Evolutionary conservation across 192 early-diverging fungal species (phyloP).

Genomic region (Pilaira anomala): DNA sequence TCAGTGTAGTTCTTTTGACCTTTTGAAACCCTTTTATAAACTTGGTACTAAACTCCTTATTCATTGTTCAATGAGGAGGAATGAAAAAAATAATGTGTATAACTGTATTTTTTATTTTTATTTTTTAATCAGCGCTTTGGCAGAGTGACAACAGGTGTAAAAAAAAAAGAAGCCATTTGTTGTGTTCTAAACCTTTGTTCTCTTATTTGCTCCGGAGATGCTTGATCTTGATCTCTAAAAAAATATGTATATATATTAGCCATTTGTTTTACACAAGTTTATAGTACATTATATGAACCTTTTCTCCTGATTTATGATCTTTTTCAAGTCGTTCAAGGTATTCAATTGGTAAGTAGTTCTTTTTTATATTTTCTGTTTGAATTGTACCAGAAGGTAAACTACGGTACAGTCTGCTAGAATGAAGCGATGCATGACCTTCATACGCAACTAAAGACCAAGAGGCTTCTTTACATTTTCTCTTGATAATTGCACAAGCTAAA

Average conservation of each 20-base stretch:
- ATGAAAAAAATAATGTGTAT: no score
- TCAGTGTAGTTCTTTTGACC: no score
- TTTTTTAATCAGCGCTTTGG: no score
- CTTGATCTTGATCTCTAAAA: not conserved
- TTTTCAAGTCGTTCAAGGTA: slow-evolving; percentile 13
- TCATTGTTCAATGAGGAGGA: no score
- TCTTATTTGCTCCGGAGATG: no score
- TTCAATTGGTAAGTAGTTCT: slow-evolving; percentile 28
- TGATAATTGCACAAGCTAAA: slow-evolving; percentile 75
- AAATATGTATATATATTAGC: not conserved
- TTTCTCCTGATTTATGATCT: slow-evolving; percentile 14
- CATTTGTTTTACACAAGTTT: not conserved
- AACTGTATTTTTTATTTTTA: no score
- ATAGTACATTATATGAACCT: slow-evolving; percentile 1
- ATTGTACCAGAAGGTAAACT: slow-evolving; percentile 38
- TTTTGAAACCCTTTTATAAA: no score
- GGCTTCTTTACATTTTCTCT: slow-evolving; percentile 64
- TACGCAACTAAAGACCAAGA: slow-evolving; percentile 83
- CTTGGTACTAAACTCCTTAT: no score
- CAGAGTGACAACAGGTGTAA: no score
- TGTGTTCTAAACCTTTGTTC: no score
- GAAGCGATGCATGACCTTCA: slow-evolving; percentile 64
- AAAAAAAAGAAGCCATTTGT: no score
- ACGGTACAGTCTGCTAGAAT: slow-evolving; percentile 62
- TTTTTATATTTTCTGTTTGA: slow-evolving; percentile 35